Conservation (phyloP, 2,329 filamentous ascomycete genomes). For the Colletotrichum shisoi region DNA sequence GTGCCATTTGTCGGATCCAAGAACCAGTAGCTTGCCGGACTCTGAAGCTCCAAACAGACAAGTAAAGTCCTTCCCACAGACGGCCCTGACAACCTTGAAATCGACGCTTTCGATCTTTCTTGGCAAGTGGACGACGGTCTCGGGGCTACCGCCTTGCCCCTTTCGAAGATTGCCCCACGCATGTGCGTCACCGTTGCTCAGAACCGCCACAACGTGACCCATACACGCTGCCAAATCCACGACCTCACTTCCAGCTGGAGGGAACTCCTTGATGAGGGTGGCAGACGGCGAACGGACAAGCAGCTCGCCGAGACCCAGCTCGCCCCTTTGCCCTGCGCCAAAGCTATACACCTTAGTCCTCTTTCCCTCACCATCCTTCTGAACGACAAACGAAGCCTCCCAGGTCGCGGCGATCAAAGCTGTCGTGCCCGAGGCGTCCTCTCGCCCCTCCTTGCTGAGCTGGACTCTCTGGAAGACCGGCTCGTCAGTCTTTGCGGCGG, state of each 20-base stretch:
- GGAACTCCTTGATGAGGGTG: conserved; percentile 67
- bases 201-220: conserved; percentile 76
- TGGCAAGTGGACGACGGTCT: conserved; percentile 64
- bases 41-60: conserved; percentile 68
- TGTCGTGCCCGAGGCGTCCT: conserved; percentile 43
- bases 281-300: conserved; percentile 59
- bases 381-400: conserved; percentile 73
- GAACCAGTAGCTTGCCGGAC: conserved; percentile 67
- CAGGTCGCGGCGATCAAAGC: conserved; percentile 74
- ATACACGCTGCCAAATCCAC: conserved; percentile 75
- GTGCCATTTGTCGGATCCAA: conserved; percentile 80
- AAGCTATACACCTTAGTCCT: conserved; percentile 66
- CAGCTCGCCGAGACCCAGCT: conserved; percentile 70
- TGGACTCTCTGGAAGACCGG: conserved; percentile 53
- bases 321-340: conserved; percentile 74
- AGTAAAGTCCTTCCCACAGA: conserved; percentile 87
- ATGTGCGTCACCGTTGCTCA: conserved; percentile 78
- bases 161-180: conserved; percentile 91
- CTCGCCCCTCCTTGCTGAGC: conserved; percentile 46
- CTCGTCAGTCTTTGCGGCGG: conserved; percentile 43
- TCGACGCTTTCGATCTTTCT: conserved; percentile 64
- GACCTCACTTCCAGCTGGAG: conserved; percentile 65
- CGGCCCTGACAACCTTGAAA: conserved; percentile 72
- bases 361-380: conserved; percentile 54
- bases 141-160: conserved; percentile 76